Percentiles rank a stretch among this genome's conserved stretches.
Evolutionary conservation across 2,329 filamentous ascomycete species (phyloP).

Genomic region (Rhynchosporium secalis): DNA sequence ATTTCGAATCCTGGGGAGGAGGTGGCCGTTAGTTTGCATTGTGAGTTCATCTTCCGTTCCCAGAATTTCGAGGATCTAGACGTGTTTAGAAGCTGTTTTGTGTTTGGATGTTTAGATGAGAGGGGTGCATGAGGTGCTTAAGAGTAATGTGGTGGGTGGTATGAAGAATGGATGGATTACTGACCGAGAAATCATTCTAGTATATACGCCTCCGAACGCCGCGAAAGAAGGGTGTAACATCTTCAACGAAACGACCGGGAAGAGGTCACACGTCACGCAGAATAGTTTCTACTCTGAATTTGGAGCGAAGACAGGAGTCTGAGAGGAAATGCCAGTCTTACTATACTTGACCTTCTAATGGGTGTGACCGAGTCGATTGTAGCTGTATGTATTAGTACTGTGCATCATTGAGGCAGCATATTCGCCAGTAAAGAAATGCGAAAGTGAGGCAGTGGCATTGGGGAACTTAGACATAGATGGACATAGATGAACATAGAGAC

Average conservation of each 20-base stretch:
- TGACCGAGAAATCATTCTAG: constrained; percentile 39
- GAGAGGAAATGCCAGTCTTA: no score
- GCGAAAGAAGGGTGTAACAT: constrained; percentile 79
- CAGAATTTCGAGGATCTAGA: no score
- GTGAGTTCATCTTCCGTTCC: constrained; percentile 44
- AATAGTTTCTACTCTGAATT: constrained; percentile 70
- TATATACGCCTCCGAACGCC: constrained; percentile 89
- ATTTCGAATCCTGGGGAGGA: constrained; percentile 74
- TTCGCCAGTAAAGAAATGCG: no score
- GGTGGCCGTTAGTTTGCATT: constrained; percentile 81
- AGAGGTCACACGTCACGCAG: constrained; percentile 68
- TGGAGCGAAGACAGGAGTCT: constrained; percentile 40
- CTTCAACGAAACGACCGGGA: constrained; percentile 76
- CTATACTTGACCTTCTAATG: not conserved
- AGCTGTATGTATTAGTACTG: not conserved
- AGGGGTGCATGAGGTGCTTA: not conserved
- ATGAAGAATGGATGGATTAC: not conserved
- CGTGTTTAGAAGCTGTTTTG: no score
- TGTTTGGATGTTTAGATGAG: not conserved
- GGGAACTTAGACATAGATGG: not conserved
- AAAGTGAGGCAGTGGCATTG: no score
- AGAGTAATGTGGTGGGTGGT: not conserved
- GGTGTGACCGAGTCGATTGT: not conserved
- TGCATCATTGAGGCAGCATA: not conserved
- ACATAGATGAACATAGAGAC: not conserved